These are phyloP conservation scores for Podospora anserina DNA, from an alignment of 495 filamentous ascomycete genomes.

Conservation along the genomic window DNA sequence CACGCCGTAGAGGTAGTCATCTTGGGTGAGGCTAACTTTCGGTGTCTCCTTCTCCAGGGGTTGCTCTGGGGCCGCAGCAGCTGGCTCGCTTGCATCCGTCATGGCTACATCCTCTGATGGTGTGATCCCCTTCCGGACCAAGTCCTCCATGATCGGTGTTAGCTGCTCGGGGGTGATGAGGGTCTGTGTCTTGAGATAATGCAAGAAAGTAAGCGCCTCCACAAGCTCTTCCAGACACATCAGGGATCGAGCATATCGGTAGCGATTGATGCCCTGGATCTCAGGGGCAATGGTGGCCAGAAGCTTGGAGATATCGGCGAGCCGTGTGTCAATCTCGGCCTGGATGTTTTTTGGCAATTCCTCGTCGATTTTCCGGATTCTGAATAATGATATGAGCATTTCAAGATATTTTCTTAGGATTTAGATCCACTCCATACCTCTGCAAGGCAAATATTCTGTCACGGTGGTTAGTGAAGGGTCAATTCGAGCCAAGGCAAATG, in stretches of 20 bases:
- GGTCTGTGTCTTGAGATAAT: constrained; percentile 76
- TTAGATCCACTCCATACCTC: background rate
- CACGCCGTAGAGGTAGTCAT: constrained; percentile 87
- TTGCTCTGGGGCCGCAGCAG: constrained; percentile 9
- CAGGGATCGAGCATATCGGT: constrained; percentile 84
- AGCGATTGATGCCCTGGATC: constrained; percentile 70
- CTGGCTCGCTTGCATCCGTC: constrained; percentile 19
- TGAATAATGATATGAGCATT: constrained; percentile 14
- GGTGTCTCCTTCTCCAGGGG: background rate
- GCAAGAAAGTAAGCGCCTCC: constrained; percentile 77
- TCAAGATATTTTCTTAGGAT: constrained; percentile 33
- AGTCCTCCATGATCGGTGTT: constrained; percentile 39
- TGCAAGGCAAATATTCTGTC: constrained; percentile 6
- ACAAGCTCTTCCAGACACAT: constrained; percentile 88
- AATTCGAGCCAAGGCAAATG: no score
- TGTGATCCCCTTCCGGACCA: constrained; percentile 25
- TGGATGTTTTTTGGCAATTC: constrained; percentile 63
- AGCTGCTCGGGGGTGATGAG: constrained; percentile 67
- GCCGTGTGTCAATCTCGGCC: constrained; percentile 60
- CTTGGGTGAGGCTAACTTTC: constrained; percentile 59
- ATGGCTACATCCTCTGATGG: constrained; percentile 29
- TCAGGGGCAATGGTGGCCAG: constrained; percentile 68
- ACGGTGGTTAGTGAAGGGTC: constrained; percentile 8
- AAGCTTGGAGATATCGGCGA: constrained; percentile 63
- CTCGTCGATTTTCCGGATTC: constrained; percentile 57